Evolutionary conservation across 805 yeast species (phyloP), one percentile per base, ranked within the genome.

Genomic region (Spathaspora boniae): DNA sequence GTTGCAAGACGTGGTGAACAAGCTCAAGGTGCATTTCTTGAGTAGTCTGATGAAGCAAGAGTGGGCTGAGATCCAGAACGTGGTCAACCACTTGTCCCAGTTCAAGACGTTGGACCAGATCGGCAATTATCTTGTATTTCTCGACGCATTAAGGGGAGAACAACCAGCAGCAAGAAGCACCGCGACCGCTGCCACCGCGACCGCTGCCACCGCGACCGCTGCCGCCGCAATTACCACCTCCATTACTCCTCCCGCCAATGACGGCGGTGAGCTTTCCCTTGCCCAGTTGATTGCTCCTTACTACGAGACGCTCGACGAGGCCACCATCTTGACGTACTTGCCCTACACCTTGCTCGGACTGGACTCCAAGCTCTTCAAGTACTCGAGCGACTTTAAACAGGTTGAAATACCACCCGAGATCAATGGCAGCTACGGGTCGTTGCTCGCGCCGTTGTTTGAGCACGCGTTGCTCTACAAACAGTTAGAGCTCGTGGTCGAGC

Each of bases 391-490:
- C 16, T 56, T 63, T 5, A 18, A 42, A 23, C 29, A 33, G 9
- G 39, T 56, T n/a, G 51, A 45, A 26, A 48, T 84, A 3, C 89
- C 93, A 1, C 42, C 55, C 1, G 64, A 66, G 28, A 55, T 82
- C 11, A 74, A 79, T 17, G 72, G 71, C 41, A 74, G 87, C 5
- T 63, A 74, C 16, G 68, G 80, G 29, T 78, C 79, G 0, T 47
- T 78, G 18, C 54, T 86, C 21, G 76, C 71, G 37, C 54, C 68
- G 18, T 58, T 84, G 1, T 61, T 82, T 26, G 96, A 88, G 54
- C 82, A 87, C 1, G 91, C 86, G 0, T 57, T 88, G 22, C 58
- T 87, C 3, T 86, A 74, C 56, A 69, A 71, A 34, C 54, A 63
- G 28, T 56, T 86, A 23, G 56, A 53, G 4, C 37, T 34, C 11